Percentiles rank a stretch among this genome's conserved stretches.
phyloP scores from a whole-genome alignment of 164 flowering plant species.

The Nymphaea colorata region DNA sequence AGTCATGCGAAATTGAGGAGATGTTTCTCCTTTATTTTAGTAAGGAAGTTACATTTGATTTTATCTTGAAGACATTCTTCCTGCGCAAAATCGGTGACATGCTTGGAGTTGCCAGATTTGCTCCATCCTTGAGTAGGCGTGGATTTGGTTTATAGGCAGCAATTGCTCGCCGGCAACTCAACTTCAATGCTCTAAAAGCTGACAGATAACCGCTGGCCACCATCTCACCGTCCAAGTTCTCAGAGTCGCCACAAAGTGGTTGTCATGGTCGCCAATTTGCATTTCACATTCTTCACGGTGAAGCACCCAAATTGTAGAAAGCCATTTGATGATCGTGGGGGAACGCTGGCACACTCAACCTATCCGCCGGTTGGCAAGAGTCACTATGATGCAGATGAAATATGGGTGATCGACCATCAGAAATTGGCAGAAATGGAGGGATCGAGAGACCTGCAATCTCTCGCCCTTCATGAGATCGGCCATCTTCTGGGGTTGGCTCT shows the following conservation, averaged over 20 bases:
- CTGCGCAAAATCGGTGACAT: too few relatives aligned
- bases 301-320: constrained; percentile 67
- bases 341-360: constrained; percentile 74
- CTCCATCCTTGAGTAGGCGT: too few relatives aligned
- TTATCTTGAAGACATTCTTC: too few relatives aligned
- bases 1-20: too few relatives aligned
- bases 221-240: constrained; percentile 44
- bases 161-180: constrained; percentile 16
- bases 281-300: constrained; percentile 43
- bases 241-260: constrained; percentile 9
- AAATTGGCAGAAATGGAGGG: constrained; percentile 18
- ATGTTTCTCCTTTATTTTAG: constrained; percentile 20
- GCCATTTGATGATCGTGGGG: constrained; percentile 63
- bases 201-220: constrained; percentile 46
- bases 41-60: constrained; percentile 14
- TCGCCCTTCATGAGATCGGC: constrained; percentile 90
- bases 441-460: constrained; percentile 54
- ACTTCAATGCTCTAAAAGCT: constrained; percentile 32
- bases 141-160: too few relatives aligned
- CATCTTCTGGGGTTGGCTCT: constrained; percentile 66
- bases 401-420: constrained; percentile 37
- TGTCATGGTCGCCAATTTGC: constrained; percentile 26
- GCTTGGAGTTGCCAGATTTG: too few relatives aligned
- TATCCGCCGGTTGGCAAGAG: constrained; percentile 56
- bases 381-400: constrained; percentile 57